Conservation (phyloP, 2,329 filamentous ascomycete species). For the Ophiocordyceps robertsii region DNA sequence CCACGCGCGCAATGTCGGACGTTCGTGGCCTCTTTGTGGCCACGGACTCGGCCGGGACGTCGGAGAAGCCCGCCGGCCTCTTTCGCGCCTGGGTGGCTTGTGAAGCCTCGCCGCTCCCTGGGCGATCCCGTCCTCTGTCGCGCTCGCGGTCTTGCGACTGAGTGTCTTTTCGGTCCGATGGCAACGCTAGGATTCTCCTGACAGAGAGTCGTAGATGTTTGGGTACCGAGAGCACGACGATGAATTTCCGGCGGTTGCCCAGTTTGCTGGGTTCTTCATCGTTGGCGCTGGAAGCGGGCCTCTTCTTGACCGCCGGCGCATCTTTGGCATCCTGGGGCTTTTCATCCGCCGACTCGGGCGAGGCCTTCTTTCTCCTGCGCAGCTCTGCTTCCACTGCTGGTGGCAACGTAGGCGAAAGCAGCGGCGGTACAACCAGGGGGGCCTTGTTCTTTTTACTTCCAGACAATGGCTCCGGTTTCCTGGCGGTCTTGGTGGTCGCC, state of each 20-base stretch:
- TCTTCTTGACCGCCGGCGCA: conserved; percentile 12
- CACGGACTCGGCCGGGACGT: conserved; percentile 20
- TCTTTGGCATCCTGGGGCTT: conserved; percentile 8
- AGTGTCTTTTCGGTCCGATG: conserved; percentile 24
- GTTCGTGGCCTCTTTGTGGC: conserved; percentile 29
- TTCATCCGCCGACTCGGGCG: conserved; percentile 10
- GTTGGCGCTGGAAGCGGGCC: conserved; percentile 8
- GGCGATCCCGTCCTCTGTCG: conserved; percentile 15
- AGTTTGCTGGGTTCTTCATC: conserved; percentile 16
- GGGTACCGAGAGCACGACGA: conserved; percentile 36
- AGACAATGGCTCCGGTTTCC: conserved; percentile 12
- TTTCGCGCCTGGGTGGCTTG: conserved; percentile 27
- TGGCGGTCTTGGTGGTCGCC: conserved; percentile 14
- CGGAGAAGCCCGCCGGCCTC: conserved; percentile 27
- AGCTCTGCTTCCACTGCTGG: conserved; percentile 31
- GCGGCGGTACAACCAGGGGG: conserved; percentile 27
- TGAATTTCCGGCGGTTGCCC: conserved; percentile 14
- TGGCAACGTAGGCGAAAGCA: conserved; percentile 44
- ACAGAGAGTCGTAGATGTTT: conserved; percentile 31
- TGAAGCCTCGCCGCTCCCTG: conserved; percentile 27
- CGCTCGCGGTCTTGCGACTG: conserved; percentile 9
- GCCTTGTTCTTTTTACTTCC: conserved; percentile 24
- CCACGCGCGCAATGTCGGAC: conserved; percentile 23
- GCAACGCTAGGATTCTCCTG: conserved; percentile 31
- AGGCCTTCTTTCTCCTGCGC: conserved; percentile 16